phyloP scores from a whole-genome alignment of 2,329 filamentous ascomycete genomes.

The Ascochyta pisi region DNA sequence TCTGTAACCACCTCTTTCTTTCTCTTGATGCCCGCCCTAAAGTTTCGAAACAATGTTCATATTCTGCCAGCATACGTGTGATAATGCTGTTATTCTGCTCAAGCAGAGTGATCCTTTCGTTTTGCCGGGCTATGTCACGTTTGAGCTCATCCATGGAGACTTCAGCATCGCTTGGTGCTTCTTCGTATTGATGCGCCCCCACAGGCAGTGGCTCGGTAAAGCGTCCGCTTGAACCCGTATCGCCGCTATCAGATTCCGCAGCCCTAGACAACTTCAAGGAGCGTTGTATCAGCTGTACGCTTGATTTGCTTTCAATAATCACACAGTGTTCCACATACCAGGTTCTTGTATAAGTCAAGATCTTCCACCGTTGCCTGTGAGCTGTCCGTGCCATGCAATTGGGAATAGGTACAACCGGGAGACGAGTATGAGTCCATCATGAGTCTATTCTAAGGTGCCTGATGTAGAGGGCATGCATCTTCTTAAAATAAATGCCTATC shows the following conservation, averaged over 20 bases:
- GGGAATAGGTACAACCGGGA: neutral
- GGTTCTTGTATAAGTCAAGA: too few species aligned
- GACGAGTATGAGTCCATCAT: neutral
- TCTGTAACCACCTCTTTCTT: neutral
- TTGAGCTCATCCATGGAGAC: neutral
- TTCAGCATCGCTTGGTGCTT: neutral
- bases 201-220: neutral
- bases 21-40: neutral
- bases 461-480: neutral
- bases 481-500: neutral
- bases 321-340: too few species aligned
- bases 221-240: neutral
- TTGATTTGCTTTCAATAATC: too few species aligned
- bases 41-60: neutral
- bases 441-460: neutral
- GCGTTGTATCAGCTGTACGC: neutral
- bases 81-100: constrained; percentile 1
- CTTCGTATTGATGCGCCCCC: neutral
- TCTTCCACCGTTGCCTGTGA: too few species aligned
- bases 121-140: neutral
- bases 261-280: neutral
- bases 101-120: neutral
- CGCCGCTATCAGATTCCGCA: neutral
- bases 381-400: neutral
- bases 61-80: neutral